Base-by-base conservation (phyloP, 108 stramenopile genomes). In the Bacterosira constricta region DNA sequence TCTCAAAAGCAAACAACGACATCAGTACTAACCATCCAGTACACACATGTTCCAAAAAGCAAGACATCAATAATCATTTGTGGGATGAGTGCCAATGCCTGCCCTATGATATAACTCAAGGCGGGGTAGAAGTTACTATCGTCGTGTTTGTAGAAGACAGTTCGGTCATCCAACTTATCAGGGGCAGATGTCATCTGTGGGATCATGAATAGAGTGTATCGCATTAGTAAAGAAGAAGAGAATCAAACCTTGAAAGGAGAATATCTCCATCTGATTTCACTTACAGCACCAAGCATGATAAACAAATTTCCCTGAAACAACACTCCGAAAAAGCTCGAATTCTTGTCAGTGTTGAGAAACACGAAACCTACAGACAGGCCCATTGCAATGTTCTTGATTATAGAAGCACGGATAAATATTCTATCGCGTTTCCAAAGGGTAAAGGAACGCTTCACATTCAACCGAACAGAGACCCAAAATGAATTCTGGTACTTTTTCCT, bases 311-410 rank as follows among this genome's bases (percentile, higher is more conserved):
- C 80, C 49, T 71, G 69, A 65, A 81, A 81, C 34, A 75, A n/a
- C 11, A 81, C 74, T 12, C 80, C 80, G 32, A 79, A 74, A 29
- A 60, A 74, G 32, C 69, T 71, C 8, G 72, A 67, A 46, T 61
- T 67, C 18, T 68, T 18, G 41, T 63, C 56, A 13, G 86, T 89
- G 17, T 86, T 67, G 30, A 74, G 79, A 59, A 88, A 91, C 1
- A 89, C 88, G 1, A 82, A 85, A 31, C 90, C 90, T 2, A 91
- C 90, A 32, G 83, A 79, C n/a, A 89, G 15, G 6, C 90, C 90
- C 86, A 86, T 87, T 25, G 86, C 73, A 25, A 81, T 46, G 51
- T 89, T 87, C 71, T 86, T 85, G 21, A 75, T 79, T 30, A 78
- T 76, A 53, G 42, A 58, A 0, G 78, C 78, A 12, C 72, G 65